Percentiles rank a stretch among this genome's conserved stretches.
Conservation (phyloP, 2,329 filamentous ascomycete species). For the Colletotrichum orbiculare region DNA sequence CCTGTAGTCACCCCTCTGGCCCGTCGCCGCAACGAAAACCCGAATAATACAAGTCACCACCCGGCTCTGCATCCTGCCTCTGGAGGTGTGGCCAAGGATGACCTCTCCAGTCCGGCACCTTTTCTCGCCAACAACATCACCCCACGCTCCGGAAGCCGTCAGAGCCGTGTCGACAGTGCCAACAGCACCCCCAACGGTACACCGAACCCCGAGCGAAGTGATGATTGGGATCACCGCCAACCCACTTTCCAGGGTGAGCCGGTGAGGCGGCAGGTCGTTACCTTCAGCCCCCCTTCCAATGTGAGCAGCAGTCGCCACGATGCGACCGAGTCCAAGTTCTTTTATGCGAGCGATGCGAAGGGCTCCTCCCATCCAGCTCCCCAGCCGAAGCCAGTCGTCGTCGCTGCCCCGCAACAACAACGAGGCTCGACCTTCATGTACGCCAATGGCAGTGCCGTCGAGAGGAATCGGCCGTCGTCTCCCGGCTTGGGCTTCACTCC, state of each 20-base stretch:
- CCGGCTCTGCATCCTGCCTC: conserved; percentile 43
- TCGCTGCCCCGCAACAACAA: conserved; percentile 52
- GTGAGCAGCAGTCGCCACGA: conserved; percentile 38
- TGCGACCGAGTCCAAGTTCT: conserved; percentile 77
- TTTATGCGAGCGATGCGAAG: conserved; percentile 86
- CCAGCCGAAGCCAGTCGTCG: conserved; percentile 34
- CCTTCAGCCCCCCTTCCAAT: conserved; percentile 55
- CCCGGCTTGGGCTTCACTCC: conserved; percentile 38
- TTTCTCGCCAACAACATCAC: conserved; percentile 74
- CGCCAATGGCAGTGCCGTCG: conserved; percentile 60
- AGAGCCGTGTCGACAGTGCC: conserved; percentile 75
- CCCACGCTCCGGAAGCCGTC: conserved; percentile 80
- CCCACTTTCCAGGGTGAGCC: conserved; percentile 43
- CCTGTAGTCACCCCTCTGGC: conserved; percentile 56
- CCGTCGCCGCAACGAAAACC: conserved; percentile 38
- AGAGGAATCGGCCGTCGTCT: conserved; percentile 47
- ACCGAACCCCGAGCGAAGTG: conserved; percentile 57
- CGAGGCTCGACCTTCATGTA: conserved; percentile 65
- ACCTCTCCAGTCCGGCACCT: conserved; percentile 63
- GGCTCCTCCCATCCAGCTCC: conserved; percentile 23
- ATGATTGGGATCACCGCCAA: conserved; percentile 58
- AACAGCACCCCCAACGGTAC: conserved; percentile 74
- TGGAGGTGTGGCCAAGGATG: conserved; percentile 53
- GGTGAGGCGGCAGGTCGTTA: conserved; percentile 45
- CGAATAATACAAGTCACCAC: conserved; percentile 32